phyloP scores from a whole-genome alignment of 2,329 filamentous ascomycete genomes.

The Dothideomycetes sp. region DNA sequence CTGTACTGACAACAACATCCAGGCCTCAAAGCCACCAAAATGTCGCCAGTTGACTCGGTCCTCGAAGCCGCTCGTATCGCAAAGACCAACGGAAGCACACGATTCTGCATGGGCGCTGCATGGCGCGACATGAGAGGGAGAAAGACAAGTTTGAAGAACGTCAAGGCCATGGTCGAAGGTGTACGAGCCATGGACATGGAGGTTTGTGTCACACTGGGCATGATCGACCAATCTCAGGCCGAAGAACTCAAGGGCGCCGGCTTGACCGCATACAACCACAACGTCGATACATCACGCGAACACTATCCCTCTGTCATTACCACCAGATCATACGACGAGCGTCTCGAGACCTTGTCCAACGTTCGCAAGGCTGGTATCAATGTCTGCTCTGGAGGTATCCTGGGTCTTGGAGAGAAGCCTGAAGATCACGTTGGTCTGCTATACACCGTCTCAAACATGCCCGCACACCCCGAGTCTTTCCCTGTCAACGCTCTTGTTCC shows the following conservation, averaged over 20 bases:
- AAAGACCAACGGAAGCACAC: constrained; percentile 73
- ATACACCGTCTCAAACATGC: constrained; percentile 71
- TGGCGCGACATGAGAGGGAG: constrained; percentile 92
- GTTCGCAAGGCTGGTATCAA: constrained; percentile 81
- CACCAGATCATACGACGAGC: constrained; percentile 78
- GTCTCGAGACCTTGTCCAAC: constrained; percentile 66
- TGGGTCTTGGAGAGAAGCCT: constrained; percentile 72
- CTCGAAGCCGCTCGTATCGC: constrained; percentile 68
- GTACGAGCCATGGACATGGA: constrained; percentile 80
- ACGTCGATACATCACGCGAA: constrained; percentile 81
- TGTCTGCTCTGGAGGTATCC: constrained; percentile 81
- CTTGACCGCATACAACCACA: constrained; percentile 89
- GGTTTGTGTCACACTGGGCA: constrained; percentile 84
- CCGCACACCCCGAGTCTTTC: constrained; percentile 78
- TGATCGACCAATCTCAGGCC: constrained; percentile 64
- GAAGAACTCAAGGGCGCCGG: constrained; percentile 74
- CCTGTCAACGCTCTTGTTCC: constrained; percentile 86
- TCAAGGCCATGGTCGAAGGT: constrained; percentile 76
- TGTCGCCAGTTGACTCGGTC: constrained; percentile 71
- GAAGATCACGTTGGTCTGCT: constrained; percentile 75
- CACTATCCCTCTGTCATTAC: constrained; percentile 82
- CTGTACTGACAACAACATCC: neutral
- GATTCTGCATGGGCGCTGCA: constrained; percentile 92
- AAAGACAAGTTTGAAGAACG: constrained; percentile 72
- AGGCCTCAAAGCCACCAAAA: constrained; percentile 65